Percentiles rank a stretch among this genome's conserved stretches.
phyloP scores from a whole-genome alignment of 1,139 yeast genomes.

The Geotrichum restrictum region DNA sequence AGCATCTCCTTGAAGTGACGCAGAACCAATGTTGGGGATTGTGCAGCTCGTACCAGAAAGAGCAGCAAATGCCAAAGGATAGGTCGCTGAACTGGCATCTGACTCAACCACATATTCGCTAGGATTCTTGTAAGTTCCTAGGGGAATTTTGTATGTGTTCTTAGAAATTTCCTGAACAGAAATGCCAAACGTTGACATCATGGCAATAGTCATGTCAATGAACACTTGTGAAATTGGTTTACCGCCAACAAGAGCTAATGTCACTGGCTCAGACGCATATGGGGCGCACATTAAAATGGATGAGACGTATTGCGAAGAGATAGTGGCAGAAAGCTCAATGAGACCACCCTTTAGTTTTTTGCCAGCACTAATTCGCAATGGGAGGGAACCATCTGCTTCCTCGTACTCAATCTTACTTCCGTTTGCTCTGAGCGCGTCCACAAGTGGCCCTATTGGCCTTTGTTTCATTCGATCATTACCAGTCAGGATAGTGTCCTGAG shows the following conservation, averaged over 20 bases:
- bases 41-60: slow-evolving; percentile 92
- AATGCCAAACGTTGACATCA: slow-evolving; percentile 93
- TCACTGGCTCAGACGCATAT: slow-evolving; percentile 82
- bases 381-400: slow-evolving; percentile 78
- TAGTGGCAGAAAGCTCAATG: slow-evolving; percentile 90
- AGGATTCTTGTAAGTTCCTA: slow-evolving; percentile 76
- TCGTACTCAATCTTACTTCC: slow-evolving; percentile 72
- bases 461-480: slow-evolving; percentile 98
- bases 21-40: slow-evolving; percentile 87
- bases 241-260: slow-evolving; percentile 86
- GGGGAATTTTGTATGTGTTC: slow-evolving; percentile 85
- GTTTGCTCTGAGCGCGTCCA: slow-evolving; percentile 80
- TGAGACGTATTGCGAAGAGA: slow-evolving; percentile 95
- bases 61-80: slow-evolving; percentile 96
- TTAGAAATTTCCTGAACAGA: slow-evolving; percentile 68
- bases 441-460: slow-evolving; percentile 94
- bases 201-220: slow-evolving; percentile 93
- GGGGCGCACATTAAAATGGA: slow-evolving; percentile 98
- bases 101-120: slow-evolving; percentile 83
- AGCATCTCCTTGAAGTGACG: slow-evolving; percentile 96
- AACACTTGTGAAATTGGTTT: slow-evolving; percentile 94
- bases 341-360: slow-evolving; percentile 80
- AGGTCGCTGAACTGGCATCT: slow-evolving; percentile 98
- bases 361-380: slow-evolving; percentile 68
- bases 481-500: slow-evolving; percentile 59